Evolutionary conservation across 129 eudicot genomes (phyloP).

Genomic region (Pulicaria dysenterica): DNA sequence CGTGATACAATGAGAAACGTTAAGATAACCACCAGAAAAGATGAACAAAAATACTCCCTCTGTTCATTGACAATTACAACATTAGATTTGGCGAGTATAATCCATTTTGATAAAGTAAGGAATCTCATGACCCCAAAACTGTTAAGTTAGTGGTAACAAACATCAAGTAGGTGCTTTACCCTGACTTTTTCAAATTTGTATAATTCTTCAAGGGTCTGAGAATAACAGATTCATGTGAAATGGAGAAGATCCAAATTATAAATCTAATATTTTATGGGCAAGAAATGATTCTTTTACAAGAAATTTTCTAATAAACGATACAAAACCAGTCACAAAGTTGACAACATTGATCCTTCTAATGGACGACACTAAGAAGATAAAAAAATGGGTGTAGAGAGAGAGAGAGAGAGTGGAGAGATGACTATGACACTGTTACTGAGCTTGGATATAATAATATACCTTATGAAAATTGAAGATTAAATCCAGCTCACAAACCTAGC

Average conservation of each 20-base stretch:
- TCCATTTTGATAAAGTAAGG: neutral
- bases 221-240: too few species aligned
- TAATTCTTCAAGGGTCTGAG: too few species aligned
- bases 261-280: too few species aligned
- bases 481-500: slow-evolving; percentile 91
- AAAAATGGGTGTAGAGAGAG: neutral
- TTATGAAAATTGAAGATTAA: slow-evolving; percentile 88
- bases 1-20: neutral
- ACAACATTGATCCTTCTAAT: too few species aligned
- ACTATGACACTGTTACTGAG: too few species aligned
- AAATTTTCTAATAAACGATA: too few species aligned
- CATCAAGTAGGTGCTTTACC: neutral
- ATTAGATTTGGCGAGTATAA: slow-evolving; percentile 3
- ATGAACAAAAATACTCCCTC: neutral
- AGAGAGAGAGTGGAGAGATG: neutral
- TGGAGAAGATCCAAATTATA: too few species aligned
- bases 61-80: neutral
- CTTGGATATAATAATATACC: slow-evolving; percentile 37
- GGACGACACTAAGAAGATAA: too few species aligned
- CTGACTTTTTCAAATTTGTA: too few species aligned
- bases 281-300: too few species aligned
- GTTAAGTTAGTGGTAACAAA: neutral
- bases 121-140: neutral
- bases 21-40: neutral
- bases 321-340: too few species aligned